These are phyloP conservation scores for Thelonectria rubi DNA, from an alignment of 2,329 filamentous ascomycete species.

Conservation along the genomic window DNA sequence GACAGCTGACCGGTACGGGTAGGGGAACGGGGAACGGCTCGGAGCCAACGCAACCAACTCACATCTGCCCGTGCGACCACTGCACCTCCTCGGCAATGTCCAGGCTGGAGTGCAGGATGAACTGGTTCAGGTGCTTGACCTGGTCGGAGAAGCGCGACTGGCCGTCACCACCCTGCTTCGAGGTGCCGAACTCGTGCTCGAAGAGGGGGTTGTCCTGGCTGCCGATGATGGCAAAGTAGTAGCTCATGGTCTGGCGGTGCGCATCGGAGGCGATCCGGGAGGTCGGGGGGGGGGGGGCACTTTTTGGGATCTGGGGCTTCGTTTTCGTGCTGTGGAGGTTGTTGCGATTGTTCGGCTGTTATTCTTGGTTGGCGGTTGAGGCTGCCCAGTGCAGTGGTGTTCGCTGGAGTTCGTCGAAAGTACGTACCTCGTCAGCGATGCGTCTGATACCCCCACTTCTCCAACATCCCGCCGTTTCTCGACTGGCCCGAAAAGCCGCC, in stretches of 20 bases:
- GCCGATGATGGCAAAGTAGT: slow-evolving; percentile 97
- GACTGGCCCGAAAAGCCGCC: slow-evolving; percentile 25
- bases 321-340: neutral
- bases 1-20: neutral
- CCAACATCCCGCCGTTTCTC: slow-evolving; percentile 44
- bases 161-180: slow-evolving; percentile 94
- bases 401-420: slow-evolving; percentile 1
- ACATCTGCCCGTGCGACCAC: slow-evolving; percentile 90
- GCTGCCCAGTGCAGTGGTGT: neutral
- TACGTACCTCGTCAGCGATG: slow-evolving; percentile 9
- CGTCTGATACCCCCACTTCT: slow-evolving; percentile 11
- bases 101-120: slow-evolving; percentile 91
- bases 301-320: neutral
- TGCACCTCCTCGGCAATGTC: slow-evolving; percentile 97
- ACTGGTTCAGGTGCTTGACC: slow-evolving; percentile 94
- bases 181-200: slow-evolving; percentile 96
- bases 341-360: slow-evolving; percentile 9
- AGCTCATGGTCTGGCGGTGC: slow-evolving; percentile 75
- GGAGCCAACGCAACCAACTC: slow-evolving; percentile 41
- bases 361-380: slow-evolving; percentile 4
- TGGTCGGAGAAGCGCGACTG: slow-evolving; percentile 87
- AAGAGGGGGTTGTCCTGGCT: slow-evolving; percentile 96
- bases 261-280: slow-evolving; percentile 38
- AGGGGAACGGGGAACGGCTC: neutral
- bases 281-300: neutral